These are phyloP conservation scores for Gamarada debralockiae DNA, from an alignment of 495 filamentous ascomycete species.

Conservation along the genomic window DNA sequence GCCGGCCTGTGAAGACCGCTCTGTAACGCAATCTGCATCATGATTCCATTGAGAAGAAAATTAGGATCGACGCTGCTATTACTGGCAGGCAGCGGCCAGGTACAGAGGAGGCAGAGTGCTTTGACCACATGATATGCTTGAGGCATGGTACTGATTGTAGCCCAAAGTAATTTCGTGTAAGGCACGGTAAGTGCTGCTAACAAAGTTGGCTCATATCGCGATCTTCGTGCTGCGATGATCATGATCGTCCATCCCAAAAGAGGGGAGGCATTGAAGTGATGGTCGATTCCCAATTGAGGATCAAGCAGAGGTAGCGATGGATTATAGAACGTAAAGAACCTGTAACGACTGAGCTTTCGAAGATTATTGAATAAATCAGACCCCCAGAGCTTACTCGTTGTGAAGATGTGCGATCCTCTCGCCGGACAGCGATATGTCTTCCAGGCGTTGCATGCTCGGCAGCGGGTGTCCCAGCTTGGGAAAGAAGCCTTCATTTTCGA, in stretches of 20 bases:
- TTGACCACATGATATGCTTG: conserved; percentile 85
- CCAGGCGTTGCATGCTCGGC: conserved; percentile 36
- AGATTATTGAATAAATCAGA: conserved; percentile 48
- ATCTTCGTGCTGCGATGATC: conserved; percentile 73
- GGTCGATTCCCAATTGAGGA: conserved; percentile 60
- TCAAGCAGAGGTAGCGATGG: conserved; percentile 80
- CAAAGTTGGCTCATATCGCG: conserved; percentile 55
- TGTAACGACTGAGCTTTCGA: conserved; percentile 21
- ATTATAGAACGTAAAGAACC: conserved; percentile 77
- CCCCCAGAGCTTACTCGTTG: conserved; percentile 55
- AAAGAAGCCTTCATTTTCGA: conserved; percentile 53
- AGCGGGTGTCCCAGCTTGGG: conserved; percentile 62
- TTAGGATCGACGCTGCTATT: conserved; percentile 79
- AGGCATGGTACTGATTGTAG: conserved; percentile 70
- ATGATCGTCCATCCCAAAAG: conserved; percentile 84
- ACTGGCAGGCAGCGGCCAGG: conserved; percentile 81
- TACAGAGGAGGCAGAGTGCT: conserved; percentile 78
- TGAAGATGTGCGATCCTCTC: conserved; percentile 44
- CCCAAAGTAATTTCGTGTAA: conserved; percentile 66
- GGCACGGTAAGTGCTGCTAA: conserved; percentile 67
- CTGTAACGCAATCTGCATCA: conserved; percentile 87
- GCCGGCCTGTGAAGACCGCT: conserved; percentile 82
- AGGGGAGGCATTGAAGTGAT: conserved; percentile 65
- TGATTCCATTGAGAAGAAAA: conserved; percentile 79
- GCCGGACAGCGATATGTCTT: neutral